Conservation (phyloP, 2,329 filamentous ascomycete species). For the Seiridium unicorne region DNA sequence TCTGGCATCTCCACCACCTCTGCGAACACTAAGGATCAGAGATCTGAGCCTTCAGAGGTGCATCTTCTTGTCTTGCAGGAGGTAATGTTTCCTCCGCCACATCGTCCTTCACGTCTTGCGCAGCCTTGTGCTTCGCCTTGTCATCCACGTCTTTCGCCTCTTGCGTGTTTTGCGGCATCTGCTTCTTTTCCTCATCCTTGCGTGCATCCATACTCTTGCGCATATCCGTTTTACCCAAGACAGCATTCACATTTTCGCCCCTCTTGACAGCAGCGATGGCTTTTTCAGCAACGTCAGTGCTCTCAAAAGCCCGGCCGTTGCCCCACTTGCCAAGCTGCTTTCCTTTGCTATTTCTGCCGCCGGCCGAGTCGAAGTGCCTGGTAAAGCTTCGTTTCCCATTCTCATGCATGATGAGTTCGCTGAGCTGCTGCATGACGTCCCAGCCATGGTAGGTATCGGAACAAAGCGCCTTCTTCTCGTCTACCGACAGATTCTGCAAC, state of each 20-base stretch:
- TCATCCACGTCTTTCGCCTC: not conserved
- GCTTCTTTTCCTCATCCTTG: slow-evolving; percentile 2
- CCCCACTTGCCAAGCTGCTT: slow-evolving; percentile 35
- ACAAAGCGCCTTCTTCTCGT: slow-evolving; percentile 26
- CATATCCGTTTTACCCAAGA: slow-evolving; percentile 17
- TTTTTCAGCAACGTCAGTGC: slow-evolving; percentile 42
- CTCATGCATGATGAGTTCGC: slow-evolving; percentile 34
- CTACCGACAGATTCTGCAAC: slow-evolving; percentile 26
- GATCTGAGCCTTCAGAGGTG: not conserved
- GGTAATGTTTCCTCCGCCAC: not conserved
- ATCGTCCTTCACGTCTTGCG: slow-evolving; percentile 1
- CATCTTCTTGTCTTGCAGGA: not conserved
- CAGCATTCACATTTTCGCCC: slow-evolving; percentile 38
- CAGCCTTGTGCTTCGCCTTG: not conserved
- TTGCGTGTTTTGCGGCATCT: not conserved
- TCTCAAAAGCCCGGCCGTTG: slow-evolving; percentile 46
- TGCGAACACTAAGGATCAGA: not conserved
- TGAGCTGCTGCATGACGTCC: slow-evolving; percentile 38
- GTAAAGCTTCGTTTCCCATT: slow-evolving; percentile 18
- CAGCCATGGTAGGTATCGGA: slow-evolving; percentile 39
- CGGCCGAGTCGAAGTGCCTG: slow-evolving; percentile 11
- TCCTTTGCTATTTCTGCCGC: slow-evolving; percentile 29
- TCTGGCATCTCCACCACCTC: not conserved
- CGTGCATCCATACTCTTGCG: slow-evolving; percentile 6
- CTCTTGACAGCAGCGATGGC: slow-evolving; percentile 42